A percentile compares a stretch with the other conserved stretches of the same genome.
phyloP scores from a whole-genome alignment of 2,329 filamentous ascomycete genomes.

The Botrytis squamosa region DNA sequence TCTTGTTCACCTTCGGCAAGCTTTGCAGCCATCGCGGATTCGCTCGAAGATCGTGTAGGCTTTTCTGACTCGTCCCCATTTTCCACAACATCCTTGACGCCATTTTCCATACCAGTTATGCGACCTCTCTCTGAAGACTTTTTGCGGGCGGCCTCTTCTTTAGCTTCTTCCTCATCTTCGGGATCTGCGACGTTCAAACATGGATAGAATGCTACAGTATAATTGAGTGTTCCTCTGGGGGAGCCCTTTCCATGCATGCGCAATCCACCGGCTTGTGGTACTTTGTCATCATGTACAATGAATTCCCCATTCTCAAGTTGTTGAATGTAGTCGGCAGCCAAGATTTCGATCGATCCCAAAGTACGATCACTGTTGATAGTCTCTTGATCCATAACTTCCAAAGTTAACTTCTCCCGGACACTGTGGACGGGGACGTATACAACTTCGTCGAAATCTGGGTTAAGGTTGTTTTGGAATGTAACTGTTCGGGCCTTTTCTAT shows the following conservation, averaged over 20 bases:
- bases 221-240: slow-evolving; percentile 77
- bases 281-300: slow-evolving; percentile 73
- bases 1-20: slow-evolving; percentile 38
- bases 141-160: slow-evolving; percentile 49
- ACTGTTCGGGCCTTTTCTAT: slow-evolving; percentile 90
- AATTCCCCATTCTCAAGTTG: slow-evolving; percentile 82
- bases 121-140: slow-evolving; percentile 32
- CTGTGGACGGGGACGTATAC: slow-evolving; percentile 91
- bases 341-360: slow-evolving; percentile 76
- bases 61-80: slow-evolving; percentile 39
- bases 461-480: slow-evolving; percentile 92
- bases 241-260: slow-evolving; percentile 70
- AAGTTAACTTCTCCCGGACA: slow-evolving; percentile 73
- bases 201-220: slow-evolving; percentile 86
- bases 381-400: slow-evolving; percentile 98
- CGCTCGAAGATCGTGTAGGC: slow-evolving; percentile 43
- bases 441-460: slow-evolving; percentile 94
- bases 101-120: slow-evolving; percentile 31
- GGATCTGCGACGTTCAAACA: slow-evolving; percentile 85
- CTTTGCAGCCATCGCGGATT: slow-evolving; percentile 32
- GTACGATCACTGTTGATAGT: slow-evolving; percentile 87
- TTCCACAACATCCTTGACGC: slow-evolving; percentile 20
- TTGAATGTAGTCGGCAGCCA: slow-evolving; percentile 73
- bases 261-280: slow-evolving; percentile 63
- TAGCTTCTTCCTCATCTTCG: slow-evolving; percentile 82